Base-by-base conservation (phyloP, 1,139 yeast genomes). In the Spencermartinsiella ligniputridi region DNA sequence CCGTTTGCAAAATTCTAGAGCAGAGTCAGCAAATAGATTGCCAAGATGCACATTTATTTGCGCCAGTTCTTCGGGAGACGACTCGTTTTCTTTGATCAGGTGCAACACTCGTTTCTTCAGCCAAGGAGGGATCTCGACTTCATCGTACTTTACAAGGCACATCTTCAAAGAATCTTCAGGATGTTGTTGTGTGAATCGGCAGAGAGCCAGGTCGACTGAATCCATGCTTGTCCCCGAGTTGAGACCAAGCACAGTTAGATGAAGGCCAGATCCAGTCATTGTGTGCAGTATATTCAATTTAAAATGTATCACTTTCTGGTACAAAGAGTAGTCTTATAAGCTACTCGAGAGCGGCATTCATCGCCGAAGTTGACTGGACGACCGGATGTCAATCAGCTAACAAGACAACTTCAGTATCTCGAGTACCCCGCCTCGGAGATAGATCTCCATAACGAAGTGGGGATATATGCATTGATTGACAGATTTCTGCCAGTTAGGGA, bases 141-240 rank as follows among this genome's bases (percentile, higher is more conserved):
- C 53, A 27, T 42, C 53, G 29, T 49, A 39, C 20, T 44, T 42
- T 13, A 45, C 15, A 15, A 50, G 37, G 21, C 47, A 35, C 13
- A 50, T 32, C 25, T 33, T 39, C 35, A 50, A 30, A 3, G 51
- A 42, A 4, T 43, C 41, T 3, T 17, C 32, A 11, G 52, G 51
- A 20, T 40, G 36, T 4, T 16, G 22, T 25, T 50, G 53, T 3
- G 40, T 35, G 41, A 50, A 50, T 21, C 45, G 46, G 30, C 53
- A 50, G 16, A 50, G 35, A 11, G 41, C 53, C 25, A 49, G 19
- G 34, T 50, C 53, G 3, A 51, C 49, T 8, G 52, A 49, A 39
- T 51, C 54, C 45, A 51, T 49, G 18, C 46, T 39, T 3, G 54
- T 51, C 18, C 54, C 54, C 6, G 53, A 51, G 38, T 51, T 51